Conservation (phyloP, 129 eudicot species). For the Lactuca sativa region DNA sequence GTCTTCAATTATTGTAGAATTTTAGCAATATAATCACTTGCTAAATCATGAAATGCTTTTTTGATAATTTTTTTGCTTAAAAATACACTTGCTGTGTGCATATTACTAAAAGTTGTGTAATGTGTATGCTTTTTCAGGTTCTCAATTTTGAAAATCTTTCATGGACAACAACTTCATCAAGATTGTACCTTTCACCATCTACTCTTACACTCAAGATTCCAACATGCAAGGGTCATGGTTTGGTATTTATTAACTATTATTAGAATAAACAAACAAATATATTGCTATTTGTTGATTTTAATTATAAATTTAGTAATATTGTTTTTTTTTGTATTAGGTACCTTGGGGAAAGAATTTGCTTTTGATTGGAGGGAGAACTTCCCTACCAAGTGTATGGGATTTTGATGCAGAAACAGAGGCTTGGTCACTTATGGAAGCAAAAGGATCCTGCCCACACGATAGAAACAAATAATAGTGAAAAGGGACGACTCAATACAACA, state of each 20-base stretch:
- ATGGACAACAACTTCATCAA: conserved; percentile 90
- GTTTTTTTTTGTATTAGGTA: conserved; percentile 45
- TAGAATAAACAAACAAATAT: not conserved
- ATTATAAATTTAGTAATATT: not conserved
- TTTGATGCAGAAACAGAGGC: conserved; percentile 89
- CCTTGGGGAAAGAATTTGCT: conserved; percentile 96
- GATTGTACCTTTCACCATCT: conserved; percentile 87
- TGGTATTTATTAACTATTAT: conserved; percentile 59
- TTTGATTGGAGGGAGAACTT: conserved; percentile 83
- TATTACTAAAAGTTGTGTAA: not conserved
- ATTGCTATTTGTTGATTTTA: not conserved
- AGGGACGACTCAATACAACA: too few species aligned
- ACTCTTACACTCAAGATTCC: conserved; percentile 94
- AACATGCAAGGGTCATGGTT: conserved; percentile 89
- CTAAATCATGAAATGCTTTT: too few species aligned
- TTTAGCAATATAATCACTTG: too few species aligned
- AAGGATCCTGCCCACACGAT: too few species aligned
- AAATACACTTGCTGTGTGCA: too few species aligned
- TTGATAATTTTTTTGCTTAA: too few species aligned
- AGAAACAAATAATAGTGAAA: too few species aligned
- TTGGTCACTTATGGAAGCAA: conserved; percentile 93
- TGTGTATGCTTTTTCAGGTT: conserved; percentile 65
- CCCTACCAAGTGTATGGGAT: conserved; percentile 89
- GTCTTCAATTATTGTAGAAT: not conserved
- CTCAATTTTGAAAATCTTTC: conserved; percentile 77